Base-by-base conservation (phyloP, 108 stramenopile genomes). In the Bacterosira constricta region DNA sequence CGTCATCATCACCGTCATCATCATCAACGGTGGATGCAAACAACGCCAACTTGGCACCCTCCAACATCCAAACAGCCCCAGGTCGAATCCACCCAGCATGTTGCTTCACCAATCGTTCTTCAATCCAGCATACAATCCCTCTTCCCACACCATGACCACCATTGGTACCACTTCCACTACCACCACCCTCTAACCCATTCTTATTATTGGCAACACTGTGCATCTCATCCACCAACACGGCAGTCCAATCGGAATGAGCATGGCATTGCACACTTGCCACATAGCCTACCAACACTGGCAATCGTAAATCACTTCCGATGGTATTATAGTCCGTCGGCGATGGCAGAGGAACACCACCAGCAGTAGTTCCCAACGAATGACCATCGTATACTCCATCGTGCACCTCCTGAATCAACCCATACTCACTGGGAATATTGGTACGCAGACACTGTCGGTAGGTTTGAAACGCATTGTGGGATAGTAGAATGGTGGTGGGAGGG, bases 21-120 rank as follows among this genome's bases (percentile, higher is more conserved):
- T 36, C 64, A 2, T 32, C 52, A 0, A 31, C 73, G 6, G 25
- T 31, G 20, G 71, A 84, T 31, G 37, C 26, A 45, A 66, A 81
- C 46, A 80, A 79, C 18, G 62, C 77, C 71, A 66, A 78, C 59
- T 55, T 85, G 38, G 67, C 67, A 41, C 75, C 71, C 68, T 71
- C 55, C 31, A 87, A 20, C 74, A 83, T 76, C 84, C 84, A 86
- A 35, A 86, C 85, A 20, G 73, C 82, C n/a, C 87, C 87, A 1
- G 80, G 75, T 15, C 87, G 61, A 30, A 86, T 71, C 77, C 72
- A 74, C 31, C 13, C 31, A 3, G 72, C 31, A 69, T 79, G 44
- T 35, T 66, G 58, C 39, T 74, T 79, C 55, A 79, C 77, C 30
- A 79, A 39, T 21, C 66, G 23, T 17, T 73, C 77, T 54, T 79